These are phyloP conservation scores for Achaetomium macrosporum DNA, from an alignment of 2,329 filamentous ascomycete species.

Conservation along the genomic window DNA sequence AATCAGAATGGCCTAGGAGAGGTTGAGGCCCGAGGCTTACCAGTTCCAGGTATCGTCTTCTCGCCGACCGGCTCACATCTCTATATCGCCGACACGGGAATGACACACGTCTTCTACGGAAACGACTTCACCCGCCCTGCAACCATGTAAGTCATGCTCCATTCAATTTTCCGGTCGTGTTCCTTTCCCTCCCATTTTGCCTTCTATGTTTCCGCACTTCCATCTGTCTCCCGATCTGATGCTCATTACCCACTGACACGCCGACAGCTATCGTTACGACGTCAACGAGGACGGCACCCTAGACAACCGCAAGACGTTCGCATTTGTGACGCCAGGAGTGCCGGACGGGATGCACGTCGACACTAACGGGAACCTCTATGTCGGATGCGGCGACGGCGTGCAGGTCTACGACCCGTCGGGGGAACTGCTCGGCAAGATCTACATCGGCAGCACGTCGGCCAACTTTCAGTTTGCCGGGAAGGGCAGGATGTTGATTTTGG, in stretches of 20 bases:
- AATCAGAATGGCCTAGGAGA: not conserved
- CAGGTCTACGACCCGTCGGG: constrained; percentile 45
- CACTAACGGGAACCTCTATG: constrained; percentile 49
- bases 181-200: not conserved
- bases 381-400: constrained; percentile 46
- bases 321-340: constrained; percentile 46
- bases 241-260: not conserved
- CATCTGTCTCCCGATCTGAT: constrained; percentile 30
- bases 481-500: constrained; percentile 38
- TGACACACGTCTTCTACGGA: constrained; percentile 39
- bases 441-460: constrained; percentile 39
- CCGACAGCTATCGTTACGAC: constrained; percentile 40
- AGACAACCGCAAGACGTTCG: constrained; percentile 48
- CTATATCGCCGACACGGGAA: constrained; percentile 54
- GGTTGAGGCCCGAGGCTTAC: not conserved
- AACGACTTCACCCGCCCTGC: constrained; percentile 37
- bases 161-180: not conserved
- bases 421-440: constrained; percentile 52
- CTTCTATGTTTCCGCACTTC: not conserved
- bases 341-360: constrained; percentile 56
- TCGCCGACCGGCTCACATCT: constrained; percentile 45
- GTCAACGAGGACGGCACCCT: constrained; percentile 42
- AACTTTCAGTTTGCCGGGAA: constrained; percentile 46
- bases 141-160: constrained; percentile 39
- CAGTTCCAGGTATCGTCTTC: constrained; percentile 47